phyloP scores from a whole-genome alignment of 768 basidiomycete genomes.

The Russula earlei region DNA sequence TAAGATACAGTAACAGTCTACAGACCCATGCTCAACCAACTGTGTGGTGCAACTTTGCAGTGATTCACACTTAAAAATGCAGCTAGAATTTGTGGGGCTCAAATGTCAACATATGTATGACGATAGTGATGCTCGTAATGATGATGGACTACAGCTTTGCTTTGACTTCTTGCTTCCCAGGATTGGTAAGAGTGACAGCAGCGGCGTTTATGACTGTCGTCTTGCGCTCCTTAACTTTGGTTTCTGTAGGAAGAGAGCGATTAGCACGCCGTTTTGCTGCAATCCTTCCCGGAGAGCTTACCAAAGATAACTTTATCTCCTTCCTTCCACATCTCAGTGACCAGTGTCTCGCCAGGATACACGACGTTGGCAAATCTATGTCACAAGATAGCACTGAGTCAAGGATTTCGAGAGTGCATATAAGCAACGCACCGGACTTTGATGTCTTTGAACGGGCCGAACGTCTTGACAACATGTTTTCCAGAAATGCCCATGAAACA shows the following conservation, averaged over 20 bases:
- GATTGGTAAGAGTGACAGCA: constrained; percentile 60
- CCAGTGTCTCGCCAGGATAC: constrained; percentile 89
- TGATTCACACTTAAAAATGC: too few species aligned
- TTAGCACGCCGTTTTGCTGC: not conserved
- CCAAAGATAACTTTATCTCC: constrained; percentile 84
- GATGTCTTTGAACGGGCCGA: constrained; percentile 82
- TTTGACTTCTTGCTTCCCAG: constrained; percentile 33
- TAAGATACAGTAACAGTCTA: too few species aligned
- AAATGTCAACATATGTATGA: too few species aligned
- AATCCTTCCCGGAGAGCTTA: constrained; percentile 33
- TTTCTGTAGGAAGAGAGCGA: constrained; percentile 37
- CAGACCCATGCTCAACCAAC: too few species aligned
- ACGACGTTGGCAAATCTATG: constrained; percentile 83
- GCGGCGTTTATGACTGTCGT: constrained; percentile 66
- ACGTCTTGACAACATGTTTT: constrained; percentile 85
- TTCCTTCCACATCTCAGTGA: constrained; percentile 99
- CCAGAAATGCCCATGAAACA: constrained; percentile 90
- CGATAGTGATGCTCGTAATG: not conserved
- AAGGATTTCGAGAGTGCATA: not conserved
- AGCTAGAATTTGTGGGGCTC: too few species aligned
- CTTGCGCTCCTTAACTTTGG: constrained; percentile 83
- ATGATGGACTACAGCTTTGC: constrained; percentile 43
- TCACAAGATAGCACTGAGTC: constrained; percentile 3
- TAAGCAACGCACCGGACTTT: constrained; percentile 67
- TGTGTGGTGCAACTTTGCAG: too few species aligned